A percentile compares a stretch with the other conserved stretches of the same genome.
Evolutionary conservation across 1,139 yeast genomes (phyloP).

Genomic region (Candida tropicalis): DNA sequence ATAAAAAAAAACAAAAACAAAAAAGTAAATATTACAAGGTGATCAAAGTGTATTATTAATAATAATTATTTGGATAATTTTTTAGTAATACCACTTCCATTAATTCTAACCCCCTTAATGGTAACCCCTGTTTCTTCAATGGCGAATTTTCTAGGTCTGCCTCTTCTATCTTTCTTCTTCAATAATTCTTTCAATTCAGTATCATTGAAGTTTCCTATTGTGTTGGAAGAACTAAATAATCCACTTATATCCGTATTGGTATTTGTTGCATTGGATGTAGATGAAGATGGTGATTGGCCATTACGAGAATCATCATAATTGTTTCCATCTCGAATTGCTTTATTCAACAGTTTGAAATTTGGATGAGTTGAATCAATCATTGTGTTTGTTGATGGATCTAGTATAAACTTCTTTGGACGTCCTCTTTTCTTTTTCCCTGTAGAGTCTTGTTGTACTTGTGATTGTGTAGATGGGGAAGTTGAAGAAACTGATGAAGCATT

Average conservation of each 20-base stretch:
- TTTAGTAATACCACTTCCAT: conserved; percentile 29
- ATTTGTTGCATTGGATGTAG: conserved; percentile 5
- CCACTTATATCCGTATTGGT: conserved; percentile 2
- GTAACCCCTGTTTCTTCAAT: conserved; percentile 52
- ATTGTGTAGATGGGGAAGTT: conserved; percentile 9
- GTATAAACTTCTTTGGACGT: conserved; percentile 46
- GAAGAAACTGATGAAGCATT: conserved; percentile 12
- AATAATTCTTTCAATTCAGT: conserved; percentile 42
- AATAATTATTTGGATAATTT: conserved; percentile 6
- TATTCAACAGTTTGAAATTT: conserved; percentile 43
- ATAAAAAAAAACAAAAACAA: background rate
- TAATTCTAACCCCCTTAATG: conserved; percentile 48
- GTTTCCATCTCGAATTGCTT: conserved; percentile 30
- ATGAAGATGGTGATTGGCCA: conserved; percentile 6
- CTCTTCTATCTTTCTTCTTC: conserved; percentile 47
- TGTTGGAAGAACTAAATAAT: conserved; percentile 32
- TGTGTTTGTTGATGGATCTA: conserved; percentile 45
- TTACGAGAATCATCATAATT: conserved; percentile 2
- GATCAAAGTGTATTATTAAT: background rate
- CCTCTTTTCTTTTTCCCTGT: conserved; percentile 43
- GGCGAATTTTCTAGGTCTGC: conserved; percentile 56
- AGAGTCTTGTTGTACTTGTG: conserved; percentile 16
- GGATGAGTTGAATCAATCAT: conserved; percentile 49
- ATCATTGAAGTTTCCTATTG: conserved; percentile 35
- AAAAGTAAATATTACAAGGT: background rate